phyloP scores from a whole-genome alignment of 768 basidiomycete species.

The Lactarius vividus region DNA sequence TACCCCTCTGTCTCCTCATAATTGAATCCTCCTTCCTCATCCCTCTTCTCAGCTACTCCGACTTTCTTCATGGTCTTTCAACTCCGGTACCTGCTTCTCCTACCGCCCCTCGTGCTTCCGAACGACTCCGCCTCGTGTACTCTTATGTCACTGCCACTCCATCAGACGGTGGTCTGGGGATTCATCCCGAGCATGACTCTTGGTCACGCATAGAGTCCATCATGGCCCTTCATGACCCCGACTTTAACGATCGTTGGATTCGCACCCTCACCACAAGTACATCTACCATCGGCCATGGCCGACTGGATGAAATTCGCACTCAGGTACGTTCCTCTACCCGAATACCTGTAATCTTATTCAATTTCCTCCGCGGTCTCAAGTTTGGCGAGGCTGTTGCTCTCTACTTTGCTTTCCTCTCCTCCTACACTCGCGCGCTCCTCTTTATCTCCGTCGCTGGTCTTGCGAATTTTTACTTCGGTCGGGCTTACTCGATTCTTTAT shows the following conservation, averaged over 20 bases:
- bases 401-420: constrained; percentile 86
- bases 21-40: neutral
- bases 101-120: constrained; percentile 58
- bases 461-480: constrained; percentile 64
- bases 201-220: constrained; percentile 84
- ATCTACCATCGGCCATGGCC: constrained; percentile 56
- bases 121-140: constrained; percentile 79
- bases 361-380: constrained; percentile 32
- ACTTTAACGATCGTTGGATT: constrained; percentile 80
- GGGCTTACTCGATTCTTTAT: constrained; percentile 74
- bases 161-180: constrained; percentile 80
- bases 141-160: constrained; percentile 64
- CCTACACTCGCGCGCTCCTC: constrained; percentile 77
- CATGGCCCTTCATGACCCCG: constrained; percentile 79
- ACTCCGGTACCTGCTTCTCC: constrained; percentile 43
- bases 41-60: constrained; percentile 52
- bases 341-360: constrained; percentile 18
- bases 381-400: constrained; percentile 83
- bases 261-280: constrained; percentile 67
- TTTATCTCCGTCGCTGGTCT: constrained; percentile 73
- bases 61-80: constrained; percentile 76
- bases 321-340: constrained; percentile 47
- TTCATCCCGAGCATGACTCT: constrained; percentile 63
- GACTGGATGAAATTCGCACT: constrained; percentile 67
- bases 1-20: constrained; percentile 28